A percentile compares a stretch with the other conserved stretches of the same genome.
phyloP scores from a whole-genome alignment of 495 filamentous ascomycete genomes.

The Peziza echinospora region DNA sequence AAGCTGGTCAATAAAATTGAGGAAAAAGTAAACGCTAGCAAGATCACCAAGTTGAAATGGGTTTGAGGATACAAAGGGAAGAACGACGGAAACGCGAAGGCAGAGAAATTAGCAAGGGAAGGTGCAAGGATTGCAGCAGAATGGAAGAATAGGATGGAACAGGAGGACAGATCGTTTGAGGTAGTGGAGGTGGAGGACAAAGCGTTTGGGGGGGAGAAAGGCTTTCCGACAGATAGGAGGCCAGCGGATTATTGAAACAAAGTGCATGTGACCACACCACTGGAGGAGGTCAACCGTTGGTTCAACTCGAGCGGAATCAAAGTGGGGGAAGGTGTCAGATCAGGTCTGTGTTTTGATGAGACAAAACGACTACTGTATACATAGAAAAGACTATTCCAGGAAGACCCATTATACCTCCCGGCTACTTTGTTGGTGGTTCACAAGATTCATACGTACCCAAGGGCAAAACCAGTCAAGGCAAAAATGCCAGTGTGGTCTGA shows the following conservation, averaged over 20 bases:
- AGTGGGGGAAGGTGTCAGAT: background rate
- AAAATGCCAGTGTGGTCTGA: background rate
- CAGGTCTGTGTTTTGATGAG: background rate
- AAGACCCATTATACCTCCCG: background rate
- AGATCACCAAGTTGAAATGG: too few relatives aligned
- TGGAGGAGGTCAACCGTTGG: background rate
- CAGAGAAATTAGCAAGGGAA: too few relatives aligned
- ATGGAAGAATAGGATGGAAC: too few relatives aligned
- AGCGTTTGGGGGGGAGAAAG: background rate
- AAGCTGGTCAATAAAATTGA: too few relatives aligned
- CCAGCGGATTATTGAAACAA: background rate
- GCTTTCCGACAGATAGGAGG: background rate
- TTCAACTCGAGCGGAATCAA: background rate
- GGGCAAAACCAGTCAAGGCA: background rate
- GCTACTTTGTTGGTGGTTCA: background rate
- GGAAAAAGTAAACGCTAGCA: too few relatives aligned
- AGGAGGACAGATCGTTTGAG: too few relatives aligned
- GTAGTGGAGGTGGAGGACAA: background rate
- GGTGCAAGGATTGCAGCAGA: too few relatives aligned
- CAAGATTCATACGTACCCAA: background rate
- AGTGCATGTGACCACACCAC: background rate
- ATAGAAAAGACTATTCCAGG: background rate
- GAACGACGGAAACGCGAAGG: too few relatives aligned
- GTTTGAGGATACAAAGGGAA: too few relatives aligned
- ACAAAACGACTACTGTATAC: background rate